phyloP scores from a whole-genome alignment of 148 eudicot genomes.

The Vaccinium darrowii region DNA sequence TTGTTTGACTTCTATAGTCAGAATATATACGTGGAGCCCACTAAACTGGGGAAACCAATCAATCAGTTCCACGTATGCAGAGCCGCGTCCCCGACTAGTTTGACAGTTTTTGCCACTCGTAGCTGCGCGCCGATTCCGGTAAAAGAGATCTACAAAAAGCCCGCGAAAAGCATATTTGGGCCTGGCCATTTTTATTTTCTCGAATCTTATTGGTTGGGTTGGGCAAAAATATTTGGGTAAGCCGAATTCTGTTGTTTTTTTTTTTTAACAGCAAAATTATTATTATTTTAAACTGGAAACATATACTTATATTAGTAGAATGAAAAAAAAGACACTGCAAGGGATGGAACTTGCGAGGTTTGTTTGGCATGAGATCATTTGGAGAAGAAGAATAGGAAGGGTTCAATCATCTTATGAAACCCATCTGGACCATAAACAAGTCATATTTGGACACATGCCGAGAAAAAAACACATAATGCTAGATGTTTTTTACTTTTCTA shows the following conservation, averaged over 20 bases:
- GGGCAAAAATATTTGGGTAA: background rate
- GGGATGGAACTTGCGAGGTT: too few species aligned
- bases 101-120: background rate
- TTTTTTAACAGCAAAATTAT: background rate
- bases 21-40: background rate
- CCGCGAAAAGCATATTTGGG: background rate
- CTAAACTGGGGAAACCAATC: background rate
- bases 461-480: background rate
- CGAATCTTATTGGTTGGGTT: background rate
- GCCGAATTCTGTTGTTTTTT: too few species aligned
- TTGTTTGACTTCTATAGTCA: background rate
- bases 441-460: background rate
- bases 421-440: background rate
- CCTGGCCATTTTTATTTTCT: background rate
- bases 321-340: too few species aligned
- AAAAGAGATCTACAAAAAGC: too few species aligned
- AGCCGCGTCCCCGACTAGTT: conserved; percentile 7
- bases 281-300: too few species aligned
- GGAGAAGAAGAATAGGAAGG: background rate
- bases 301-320: too few species aligned
- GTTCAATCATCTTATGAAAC: background rate
- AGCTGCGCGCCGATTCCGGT: background rate
- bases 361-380: too few species aligned
- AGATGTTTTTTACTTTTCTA: too few species aligned
- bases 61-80: background rate